Conservation (phyloP, 225 moss, liverwort and hornwort species). For the Rhytidiadelphus loreus region DNA sequence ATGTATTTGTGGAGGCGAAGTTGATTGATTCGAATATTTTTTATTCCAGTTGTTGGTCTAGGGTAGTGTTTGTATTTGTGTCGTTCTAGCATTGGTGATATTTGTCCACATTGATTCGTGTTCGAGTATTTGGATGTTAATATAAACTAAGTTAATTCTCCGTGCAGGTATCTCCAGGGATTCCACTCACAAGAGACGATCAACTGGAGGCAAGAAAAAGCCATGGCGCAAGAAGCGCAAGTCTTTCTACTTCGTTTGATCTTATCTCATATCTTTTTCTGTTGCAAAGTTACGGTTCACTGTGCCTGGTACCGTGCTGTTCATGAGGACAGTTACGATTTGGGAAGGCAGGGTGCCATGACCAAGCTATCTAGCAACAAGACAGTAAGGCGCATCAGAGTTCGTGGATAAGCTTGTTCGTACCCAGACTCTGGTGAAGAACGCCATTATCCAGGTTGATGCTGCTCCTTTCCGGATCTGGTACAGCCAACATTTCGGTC, state of each 20-base stretch:
- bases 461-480: no score
- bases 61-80: neutral
- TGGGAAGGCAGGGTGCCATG: slow-evolving; percentile 83
- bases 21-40: neutral
- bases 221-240: neutral
- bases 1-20: neutral
- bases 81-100: neutral
- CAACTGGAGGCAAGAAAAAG: neutral
- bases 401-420: neutral
- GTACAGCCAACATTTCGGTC: no score
- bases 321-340: slow-evolving; percentile 54
- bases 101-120: neutral
- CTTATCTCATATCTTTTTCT: neutral
- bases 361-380: slow-evolving; percentile 96
- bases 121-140: neutral
- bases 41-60: neutral
- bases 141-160: neutral
- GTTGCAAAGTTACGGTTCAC: neutral
- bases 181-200: slow-evolving; percentile 75
- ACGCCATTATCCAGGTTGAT: no score
- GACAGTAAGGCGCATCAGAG: slow-evolving; percentile 64
- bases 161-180: slow-evolving; percentile 85
- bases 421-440: no score
- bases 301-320: neutral
- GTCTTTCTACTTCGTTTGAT: neutral